phyloP scores from a whole-genome alignment of 129 eudicot species.

The Sambucus nigra region DNA sequence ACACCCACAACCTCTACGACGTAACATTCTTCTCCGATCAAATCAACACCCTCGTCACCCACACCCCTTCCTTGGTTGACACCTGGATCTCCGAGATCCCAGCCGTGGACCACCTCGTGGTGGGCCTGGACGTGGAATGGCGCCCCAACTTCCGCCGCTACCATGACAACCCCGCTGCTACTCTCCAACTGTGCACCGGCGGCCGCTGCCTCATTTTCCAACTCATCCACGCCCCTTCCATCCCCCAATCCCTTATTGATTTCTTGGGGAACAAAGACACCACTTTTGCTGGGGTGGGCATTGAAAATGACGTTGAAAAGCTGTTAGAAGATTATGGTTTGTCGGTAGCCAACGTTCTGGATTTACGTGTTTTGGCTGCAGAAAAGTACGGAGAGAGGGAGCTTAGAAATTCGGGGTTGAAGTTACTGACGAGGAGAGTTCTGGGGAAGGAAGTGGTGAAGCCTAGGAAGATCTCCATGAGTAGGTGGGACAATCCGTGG shows the following conservation, averaged over 20 bases:
- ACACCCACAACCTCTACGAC: constrained; percentile 12
- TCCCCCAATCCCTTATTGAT: constrained; percentile 9
- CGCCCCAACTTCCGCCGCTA: constrained; percentile 9
- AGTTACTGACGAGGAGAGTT: too few species aligned
- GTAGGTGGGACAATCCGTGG: too few species aligned
- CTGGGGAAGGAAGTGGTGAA: too few species aligned
- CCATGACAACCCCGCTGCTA: constrained; percentile 16
- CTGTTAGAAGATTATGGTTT: constrained; percentile 12
- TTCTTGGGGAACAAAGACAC: constrained; percentile 11
- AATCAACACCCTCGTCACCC: constrained; percentile 15
- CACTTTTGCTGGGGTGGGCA: constrained; percentile 31
- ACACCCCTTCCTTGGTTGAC: constrained; percentile 10
- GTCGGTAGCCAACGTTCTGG: constrained; percentile 10
- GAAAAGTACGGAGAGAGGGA: constrained; percentile 8
- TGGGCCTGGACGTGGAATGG: constrained; percentile 40
- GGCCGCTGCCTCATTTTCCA: constrained; percentile 33
- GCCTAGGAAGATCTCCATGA: too few species aligned
- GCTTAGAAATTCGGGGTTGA: constrained; percentile 32
- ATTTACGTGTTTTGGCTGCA: constrained; percentile 33
- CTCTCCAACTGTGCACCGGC: constrained; percentile 37
- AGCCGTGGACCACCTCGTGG: constrained; percentile 8
- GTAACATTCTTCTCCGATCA: background rate
- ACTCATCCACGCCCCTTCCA: constrained; percentile 9
- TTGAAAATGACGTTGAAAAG: constrained; percentile 18
- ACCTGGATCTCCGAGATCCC: constrained; percentile 7